Conservation (phyloP, 169 alveolate species). For the Fabrea salina region DNA sequence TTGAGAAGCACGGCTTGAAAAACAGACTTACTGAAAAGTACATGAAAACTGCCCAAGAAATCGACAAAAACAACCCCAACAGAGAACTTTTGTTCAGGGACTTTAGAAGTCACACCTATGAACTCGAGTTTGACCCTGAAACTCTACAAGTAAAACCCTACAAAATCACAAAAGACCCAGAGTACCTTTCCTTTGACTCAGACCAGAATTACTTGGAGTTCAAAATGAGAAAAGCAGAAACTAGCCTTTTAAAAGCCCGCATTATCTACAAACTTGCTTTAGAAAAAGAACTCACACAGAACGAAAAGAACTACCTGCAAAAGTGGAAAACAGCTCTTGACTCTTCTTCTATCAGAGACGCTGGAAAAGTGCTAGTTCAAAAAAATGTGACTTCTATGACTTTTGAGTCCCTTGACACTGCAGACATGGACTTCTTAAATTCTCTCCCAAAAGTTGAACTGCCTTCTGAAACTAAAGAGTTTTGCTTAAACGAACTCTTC, state of each 20-base stretch:
- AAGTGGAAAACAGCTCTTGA: conserved; percentile 32
- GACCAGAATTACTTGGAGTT: conserved; percentile 36
- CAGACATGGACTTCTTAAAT: neutral
- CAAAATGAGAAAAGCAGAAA: conserved; percentile 40
- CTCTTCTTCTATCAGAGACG: neutral
- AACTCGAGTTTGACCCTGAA: conserved; percentile 7
- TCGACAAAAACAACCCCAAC: neutral
- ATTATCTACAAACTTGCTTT: conserved; percentile 36
- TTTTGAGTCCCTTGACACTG: conserved; percentile 13
- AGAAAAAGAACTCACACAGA: neutral
- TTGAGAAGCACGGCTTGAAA: neutral
- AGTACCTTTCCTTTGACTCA: conserved; percentile 1
- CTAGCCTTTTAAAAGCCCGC: conserved; percentile 42
- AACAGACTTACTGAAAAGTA: neutral
- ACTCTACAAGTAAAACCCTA: conserved; percentile 32
- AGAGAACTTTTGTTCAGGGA: neutral
- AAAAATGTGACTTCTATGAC: neutral
- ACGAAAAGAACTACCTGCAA: conserved; percentile 34
- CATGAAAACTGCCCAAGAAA: neutral
- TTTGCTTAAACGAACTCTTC: conserved; percentile 38
- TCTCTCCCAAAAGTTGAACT: conserved; percentile 26
- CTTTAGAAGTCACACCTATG: neutral
- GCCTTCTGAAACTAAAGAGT: conserved; percentile 15
- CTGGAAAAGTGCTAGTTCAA: conserved; percentile 41
- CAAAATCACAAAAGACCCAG: conserved; percentile 44